These are phyloP conservation scores for Teratosphaeria destructans DNA, from an alignment of 2,329 filamentous ascomycete species.

Conservation along the genomic window DNA sequence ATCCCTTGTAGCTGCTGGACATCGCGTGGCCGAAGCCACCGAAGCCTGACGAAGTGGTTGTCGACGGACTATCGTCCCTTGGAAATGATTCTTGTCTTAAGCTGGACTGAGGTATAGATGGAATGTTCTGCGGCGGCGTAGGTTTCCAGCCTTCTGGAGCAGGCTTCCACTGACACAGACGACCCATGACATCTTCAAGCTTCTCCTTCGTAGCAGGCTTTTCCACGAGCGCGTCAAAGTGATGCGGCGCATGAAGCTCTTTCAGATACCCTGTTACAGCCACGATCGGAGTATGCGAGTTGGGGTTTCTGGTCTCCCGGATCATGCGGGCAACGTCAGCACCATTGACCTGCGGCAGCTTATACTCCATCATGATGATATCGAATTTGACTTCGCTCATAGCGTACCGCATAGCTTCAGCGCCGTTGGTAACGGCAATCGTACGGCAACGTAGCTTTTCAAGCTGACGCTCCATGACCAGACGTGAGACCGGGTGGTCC, in stretches of 20 bases:
- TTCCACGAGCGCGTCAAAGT: constrained; percentile 91
- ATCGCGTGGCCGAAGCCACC: constrained; percentile 44
- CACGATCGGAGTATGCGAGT: constrained; percentile 88
- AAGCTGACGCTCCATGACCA: constrained; percentile 97
- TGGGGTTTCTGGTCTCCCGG: constrained; percentile 88
- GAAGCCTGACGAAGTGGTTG: constrained; percentile 66
- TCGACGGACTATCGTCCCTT: constrained; percentile 73
- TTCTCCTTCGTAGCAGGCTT: constrained; percentile 93
- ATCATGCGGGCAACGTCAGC: constrained; percentile 97
- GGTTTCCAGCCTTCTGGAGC: constrained; percentile 51
- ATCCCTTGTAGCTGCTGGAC: constrained; percentile 64
- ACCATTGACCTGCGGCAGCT: constrained; percentile 86
- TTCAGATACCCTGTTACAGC: constrained; percentile 97
- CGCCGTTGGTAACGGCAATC: constrained; percentile 80
- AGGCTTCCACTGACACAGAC: constrained; percentile 87
- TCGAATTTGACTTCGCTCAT: constrained; percentile 98
- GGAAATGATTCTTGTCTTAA: constrained; percentile 54
- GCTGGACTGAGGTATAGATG: constrained; percentile 50
- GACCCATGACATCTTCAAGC: constrained; percentile 74
- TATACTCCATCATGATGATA: constrained; percentile 96
- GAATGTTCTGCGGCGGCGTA: constrained; percentile 34
- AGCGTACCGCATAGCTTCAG: constrained; percentile 85
- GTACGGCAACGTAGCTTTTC: constrained; percentile 93
- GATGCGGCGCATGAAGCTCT: constrained; percentile 85
- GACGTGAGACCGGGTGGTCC: constrained; percentile 88